A percentile compares a stretch with the other conserved stretches of the same genome.
phyloP scores from a whole-genome alignment of 2,329 filamentous ascomycete species.

The Chlorencoelia australis region DNA sequence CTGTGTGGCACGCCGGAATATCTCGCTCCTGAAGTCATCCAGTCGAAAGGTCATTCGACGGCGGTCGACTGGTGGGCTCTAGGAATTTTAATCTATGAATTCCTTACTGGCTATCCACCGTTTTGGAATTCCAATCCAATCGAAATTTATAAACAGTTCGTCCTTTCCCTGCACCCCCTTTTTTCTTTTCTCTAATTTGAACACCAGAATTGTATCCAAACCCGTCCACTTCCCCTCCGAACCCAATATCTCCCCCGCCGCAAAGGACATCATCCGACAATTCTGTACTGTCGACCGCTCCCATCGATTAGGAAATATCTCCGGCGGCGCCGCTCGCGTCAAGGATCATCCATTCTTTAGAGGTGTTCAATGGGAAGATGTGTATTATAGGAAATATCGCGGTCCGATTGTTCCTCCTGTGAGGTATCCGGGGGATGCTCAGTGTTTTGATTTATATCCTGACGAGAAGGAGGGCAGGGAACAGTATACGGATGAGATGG shows the following conservation, averaged over 20 bases:
- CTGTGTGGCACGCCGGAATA: conserved; percentile 79
- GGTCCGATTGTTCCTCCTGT: conserved; percentile 71
- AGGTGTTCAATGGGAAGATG: conserved; percentile 62
- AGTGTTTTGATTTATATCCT: conserved; percentile 78
- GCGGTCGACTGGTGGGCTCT: conserved; percentile 85
- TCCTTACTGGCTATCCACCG: conserved; percentile 73
- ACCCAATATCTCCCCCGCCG: conserved; percentile 53
- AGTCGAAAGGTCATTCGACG: conserved; percentile 66
- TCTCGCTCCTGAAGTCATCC: conserved; percentile 74
- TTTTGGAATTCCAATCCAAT: conserved; percentile 84
- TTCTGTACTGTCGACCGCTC: conserved; percentile 74
- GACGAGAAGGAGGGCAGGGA: conserved; percentile 59
- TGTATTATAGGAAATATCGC: conserved; percentile 51
- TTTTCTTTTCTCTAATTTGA: background rate
- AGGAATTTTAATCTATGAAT: conserved; percentile 76
- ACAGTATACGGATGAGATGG: conserved; percentile 59
- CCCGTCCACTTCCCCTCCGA: conserved; percentile 62
- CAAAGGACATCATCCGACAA: conserved; percentile 64
- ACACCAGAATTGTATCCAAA: conserved; percentile 62
- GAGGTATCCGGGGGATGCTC: conserved; percentile 60
- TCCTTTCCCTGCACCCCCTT: conserved; percentile 8
- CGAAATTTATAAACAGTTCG: conserved; percentile 73
- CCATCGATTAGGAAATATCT: conserved; percentile 67
- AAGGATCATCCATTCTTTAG: conserved; percentile 70
- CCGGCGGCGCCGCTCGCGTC: conserved; percentile 60